These are phyloP conservation scores for Passalora sequoiae DNA, from an alignment of 2,329 filamentous ascomycete species.

Conservation along the genomic window DNA sequence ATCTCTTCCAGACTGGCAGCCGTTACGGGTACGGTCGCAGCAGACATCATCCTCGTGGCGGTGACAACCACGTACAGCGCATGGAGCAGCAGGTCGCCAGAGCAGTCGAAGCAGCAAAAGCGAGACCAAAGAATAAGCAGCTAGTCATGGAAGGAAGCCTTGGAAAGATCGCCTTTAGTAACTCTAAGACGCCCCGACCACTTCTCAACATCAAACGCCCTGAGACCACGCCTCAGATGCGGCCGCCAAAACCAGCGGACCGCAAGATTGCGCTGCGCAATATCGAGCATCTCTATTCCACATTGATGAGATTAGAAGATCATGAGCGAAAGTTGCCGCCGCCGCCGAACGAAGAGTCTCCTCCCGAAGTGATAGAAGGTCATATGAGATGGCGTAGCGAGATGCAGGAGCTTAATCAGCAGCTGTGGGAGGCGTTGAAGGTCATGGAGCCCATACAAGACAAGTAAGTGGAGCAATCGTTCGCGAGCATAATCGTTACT, in stretches of 20 bases:
- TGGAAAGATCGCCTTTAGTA: slow-evolving; percentile 98
- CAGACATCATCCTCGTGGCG: slow-evolving; percentile 70
- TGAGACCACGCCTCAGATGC: slow-evolving; percentile 59
- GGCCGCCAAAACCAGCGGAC: slow-evolving; percentile 54
- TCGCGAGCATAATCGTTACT: slow-evolving; percentile 4
- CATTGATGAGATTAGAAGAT: slow-evolving; percentile 89
- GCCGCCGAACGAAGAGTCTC: slow-evolving; percentile 57
- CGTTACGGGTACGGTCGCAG: slow-evolving; percentile 62
- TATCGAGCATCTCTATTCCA: slow-evolving; percentile 82
- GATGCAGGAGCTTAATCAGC: slow-evolving; percentile 65
- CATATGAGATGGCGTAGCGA: slow-evolving; percentile 76
- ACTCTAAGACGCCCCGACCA: slow-evolving; percentile 93
- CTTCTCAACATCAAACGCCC: slow-evolving; percentile 90
- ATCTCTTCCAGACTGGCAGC: slow-evolving; percentile 89
- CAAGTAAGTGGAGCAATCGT: slow-evolving; percentile 36
- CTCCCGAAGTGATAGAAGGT: slow-evolving; percentile 63
- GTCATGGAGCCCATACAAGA: slow-evolving; percentile 82
- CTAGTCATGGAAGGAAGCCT: slow-evolving; percentile 92
- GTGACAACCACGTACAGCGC: slow-evolving; percentile 94
- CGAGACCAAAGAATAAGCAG: slow-evolving; percentile 95
- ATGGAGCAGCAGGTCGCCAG: slow-evolving; percentile 99
- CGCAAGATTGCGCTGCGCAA: slow-evolving; percentile 78
- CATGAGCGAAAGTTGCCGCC: slow-evolving; percentile 76
- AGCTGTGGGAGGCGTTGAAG: slow-evolving; percentile 81
- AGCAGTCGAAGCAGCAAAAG: slow-evolving; percentile 93